phyloP scores from a whole-genome alignment of 2,329 filamentous ascomycete genomes.

The Zymoseptoria pseudotritici region DNA sequence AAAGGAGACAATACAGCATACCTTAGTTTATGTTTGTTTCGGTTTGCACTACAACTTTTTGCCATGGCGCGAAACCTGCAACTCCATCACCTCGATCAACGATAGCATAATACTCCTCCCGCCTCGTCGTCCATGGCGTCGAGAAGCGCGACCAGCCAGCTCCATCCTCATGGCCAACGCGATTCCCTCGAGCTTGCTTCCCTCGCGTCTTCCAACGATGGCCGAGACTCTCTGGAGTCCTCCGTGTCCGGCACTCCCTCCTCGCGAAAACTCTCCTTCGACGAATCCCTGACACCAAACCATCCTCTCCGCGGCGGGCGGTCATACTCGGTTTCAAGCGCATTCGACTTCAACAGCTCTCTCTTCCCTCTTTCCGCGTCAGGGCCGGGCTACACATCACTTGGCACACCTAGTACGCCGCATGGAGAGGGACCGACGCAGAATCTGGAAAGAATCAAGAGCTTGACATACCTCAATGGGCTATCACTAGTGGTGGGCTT shows the following conservation, averaged over 20 bases:
- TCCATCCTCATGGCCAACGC: conserved; percentile 44
- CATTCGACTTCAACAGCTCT: conserved; percentile 90
- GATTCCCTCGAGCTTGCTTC: conserved; percentile 96
- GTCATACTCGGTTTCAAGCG: conserved; percentile 79
- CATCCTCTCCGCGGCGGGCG: conserved; percentile 30
- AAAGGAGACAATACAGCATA: not conserved
- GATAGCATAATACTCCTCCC: not conserved
- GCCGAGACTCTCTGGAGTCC: conserved; percentile 62
- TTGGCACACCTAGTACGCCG: conserved; percentile 65
- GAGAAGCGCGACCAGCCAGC: not conserved
- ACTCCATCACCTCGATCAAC: not conserved
- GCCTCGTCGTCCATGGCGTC: not conserved
- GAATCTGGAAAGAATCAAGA: conserved; percentile 90
- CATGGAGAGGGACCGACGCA: conserved; percentile 31
- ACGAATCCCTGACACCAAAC: conserved; percentile 45
- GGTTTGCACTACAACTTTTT: not conserved
- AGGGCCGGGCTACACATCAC: conserved; percentile 67
- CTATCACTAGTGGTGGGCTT: conserved; percentile 83
- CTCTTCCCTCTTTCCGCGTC: conserved; percentile 86
- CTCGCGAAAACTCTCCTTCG: conserved; percentile 83
- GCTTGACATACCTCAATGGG: conserved; percentile 88
- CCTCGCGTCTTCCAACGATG: conserved; percentile 72
- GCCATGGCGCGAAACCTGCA: not conserved
- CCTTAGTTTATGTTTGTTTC: not conserved
- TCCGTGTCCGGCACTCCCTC: conserved; percentile 73